Conservation (phyloP, 805 yeast genomes). For the Wickerhamiella australiensis region DNA sequence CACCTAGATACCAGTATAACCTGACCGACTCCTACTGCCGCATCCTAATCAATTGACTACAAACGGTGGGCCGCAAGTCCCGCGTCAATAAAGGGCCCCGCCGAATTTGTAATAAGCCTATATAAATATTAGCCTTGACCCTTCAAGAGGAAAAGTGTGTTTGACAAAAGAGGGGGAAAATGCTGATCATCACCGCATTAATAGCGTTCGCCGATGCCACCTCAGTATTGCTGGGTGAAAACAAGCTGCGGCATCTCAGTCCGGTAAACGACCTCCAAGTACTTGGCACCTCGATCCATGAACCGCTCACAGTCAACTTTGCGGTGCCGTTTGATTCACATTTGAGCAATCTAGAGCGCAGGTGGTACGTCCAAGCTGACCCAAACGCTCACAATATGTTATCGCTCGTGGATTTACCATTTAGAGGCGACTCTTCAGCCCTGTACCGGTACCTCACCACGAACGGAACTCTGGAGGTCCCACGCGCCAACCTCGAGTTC, state of each 20-base stretch:
- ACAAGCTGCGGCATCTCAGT: conserved; percentile 6
- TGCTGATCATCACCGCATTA: neutral
- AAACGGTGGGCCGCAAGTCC: neutral
- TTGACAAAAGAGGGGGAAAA: neutral
- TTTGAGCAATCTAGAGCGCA: conserved; percentile 20
- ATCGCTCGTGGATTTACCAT: neutral
- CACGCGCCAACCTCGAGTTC: conserved; percentile 17
- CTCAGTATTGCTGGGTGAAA: conserved; percentile 2
- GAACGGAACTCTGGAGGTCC: conserved; percentile 21
- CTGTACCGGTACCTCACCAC: conserved; percentile 20
- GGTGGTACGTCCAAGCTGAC: conserved; percentile 25
- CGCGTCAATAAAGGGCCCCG: neutral
- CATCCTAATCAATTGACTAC: too few relatives aligned
- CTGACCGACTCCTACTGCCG: too few relatives aligned
- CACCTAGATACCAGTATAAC: too few relatives aligned
- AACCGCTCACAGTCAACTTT: conserved; percentile 16
- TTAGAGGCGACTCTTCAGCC: conserved; percentile 15
- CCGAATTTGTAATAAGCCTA: neutral
- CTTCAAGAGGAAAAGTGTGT: too few relatives aligned
- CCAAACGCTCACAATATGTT: conserved; percentile 17
- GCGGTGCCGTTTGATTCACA: conserved; percentile 19
- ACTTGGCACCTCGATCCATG: neutral
- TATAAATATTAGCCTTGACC: neutral
- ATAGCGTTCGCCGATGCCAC: conserved; percentile 5
- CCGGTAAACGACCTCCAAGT: neutral